Percentiles rank a stretch among this genome's conserved stretches.
phyloP scores from a whole-genome alignment of 257 asterid genomes.

The Forsythia suspensa region DNA sequence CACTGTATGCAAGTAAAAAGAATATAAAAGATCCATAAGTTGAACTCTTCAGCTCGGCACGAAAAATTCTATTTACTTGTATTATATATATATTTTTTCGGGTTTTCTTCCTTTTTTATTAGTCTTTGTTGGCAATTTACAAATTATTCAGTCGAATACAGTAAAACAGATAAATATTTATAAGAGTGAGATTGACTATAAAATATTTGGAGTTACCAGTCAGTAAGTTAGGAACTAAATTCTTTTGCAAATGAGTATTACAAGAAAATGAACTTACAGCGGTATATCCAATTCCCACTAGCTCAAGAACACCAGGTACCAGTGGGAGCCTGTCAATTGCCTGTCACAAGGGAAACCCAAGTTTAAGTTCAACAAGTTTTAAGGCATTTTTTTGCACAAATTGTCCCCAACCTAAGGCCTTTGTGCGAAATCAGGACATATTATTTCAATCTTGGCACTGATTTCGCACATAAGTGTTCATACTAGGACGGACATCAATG shows the following conservation, averaged over 20 bases:
- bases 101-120: background rate
- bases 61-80: background rate
- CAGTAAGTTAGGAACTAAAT: background rate
- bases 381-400: background rate
- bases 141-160: background rate
- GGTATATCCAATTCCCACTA: slow-evolving; percentile 85
- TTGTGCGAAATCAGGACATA: background rate
- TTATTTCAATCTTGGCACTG: background rate
- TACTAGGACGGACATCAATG: background rate
- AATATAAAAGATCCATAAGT: slow-evolving; percentile 16
- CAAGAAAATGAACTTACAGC: slow-evolving; percentile 50
- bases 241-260: background rate
- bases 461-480: background rate
- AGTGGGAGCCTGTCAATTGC: slow-evolving; percentile 92
- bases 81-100: background rate
- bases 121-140: background rate
- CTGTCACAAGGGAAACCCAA: slow-evolving; percentile 26
- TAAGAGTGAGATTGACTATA: background rate
- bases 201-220: too few species aligned
- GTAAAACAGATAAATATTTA: background rate
- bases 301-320: slow-evolving; percentile 84
- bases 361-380: background rate
- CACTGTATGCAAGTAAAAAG: slow-evolving; percentile 47
- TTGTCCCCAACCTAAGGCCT: background rate
- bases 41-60: background rate